Percentiles rank a stretch among this genome's conserved stretches.
Conservation (phyloP, 2,329 filamentous ascomycete species). For the Biscogniauxia sp. region DNA sequence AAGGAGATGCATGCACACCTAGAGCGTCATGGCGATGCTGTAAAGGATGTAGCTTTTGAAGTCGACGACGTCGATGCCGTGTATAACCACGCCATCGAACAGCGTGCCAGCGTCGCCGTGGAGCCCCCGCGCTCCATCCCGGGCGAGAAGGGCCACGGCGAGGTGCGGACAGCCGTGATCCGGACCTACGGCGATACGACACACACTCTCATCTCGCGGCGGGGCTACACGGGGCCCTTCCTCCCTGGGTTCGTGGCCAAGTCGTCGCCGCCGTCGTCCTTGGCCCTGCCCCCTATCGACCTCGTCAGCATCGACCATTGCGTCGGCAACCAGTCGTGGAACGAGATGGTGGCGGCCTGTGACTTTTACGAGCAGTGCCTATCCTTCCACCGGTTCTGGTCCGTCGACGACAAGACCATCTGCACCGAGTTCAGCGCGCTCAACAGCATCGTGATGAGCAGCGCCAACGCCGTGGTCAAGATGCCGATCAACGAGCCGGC, state of each 20-base stretch:
- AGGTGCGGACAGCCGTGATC: conserved; percentile 74
- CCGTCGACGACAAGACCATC: conserved; percentile 89
- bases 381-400: conserved; percentile 96
- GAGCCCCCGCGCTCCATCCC: conserved; percentile 52
- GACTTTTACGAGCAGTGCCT: conserved; percentile 82
- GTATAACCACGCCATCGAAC: conserved; percentile 68
- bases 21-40: conserved; percentile 85
- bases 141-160: conserved; percentile 59
- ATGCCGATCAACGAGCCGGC: conserved; percentile 99
- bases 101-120: conserved; percentile 58
- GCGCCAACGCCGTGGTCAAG: conserved; percentile 81
- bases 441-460: conserved; percentile 87
- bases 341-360: conserved; percentile 71
- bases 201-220: conserved; percentile 80
- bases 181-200: conserved; percentile 94
- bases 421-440: conserved; percentile 89
- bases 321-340: conserved; percentile 95
- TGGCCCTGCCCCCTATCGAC: conserved; percentile 58
- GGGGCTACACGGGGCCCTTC: conserved; percentile 70
- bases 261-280: conserved; percentile 36
- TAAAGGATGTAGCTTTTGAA: conserved; percentile 94
- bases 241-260: conserved; percentile 75
- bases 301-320: conserved; percentile 89
- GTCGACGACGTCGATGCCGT: conserved; percentile 85
- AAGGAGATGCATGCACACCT: conserved; percentile 78